Evolutionary conservation across 2,329 filamentous ascomycete species (phyloP), one percentile per base, ranked within the genome.

Genomic region (Beauveria scarabaeidicola): DNA sequence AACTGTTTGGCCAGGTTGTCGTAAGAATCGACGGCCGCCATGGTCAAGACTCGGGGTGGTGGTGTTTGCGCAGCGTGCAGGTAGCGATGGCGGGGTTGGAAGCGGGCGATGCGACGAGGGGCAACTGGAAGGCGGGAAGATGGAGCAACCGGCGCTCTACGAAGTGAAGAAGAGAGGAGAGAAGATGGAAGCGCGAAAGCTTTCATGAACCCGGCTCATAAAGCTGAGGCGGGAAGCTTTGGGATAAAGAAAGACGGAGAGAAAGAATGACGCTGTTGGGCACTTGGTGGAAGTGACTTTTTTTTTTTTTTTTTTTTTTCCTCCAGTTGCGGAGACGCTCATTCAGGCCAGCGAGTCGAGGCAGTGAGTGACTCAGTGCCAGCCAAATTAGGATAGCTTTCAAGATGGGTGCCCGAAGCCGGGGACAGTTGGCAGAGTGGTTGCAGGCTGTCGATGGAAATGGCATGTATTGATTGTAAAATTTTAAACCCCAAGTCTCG

Each of bases 131-230:
- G n/a, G 51, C 40, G 50, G 19, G 38, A 58, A 54, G 21, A 50
- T 43, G 40, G 50, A 61, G 60, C 60, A 61, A 52, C 60, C 60
- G 54, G 60, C 55, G 60, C 60, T 61, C 41, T 27, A 40, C 48
- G 55, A 58, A 61, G 48, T 10, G 48, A 61, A 61, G 53, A 61
- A 54, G 51, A 54, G 50, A 43, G 25, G 55, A 51, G 50, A 58
- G 36, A 48, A 46, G 41, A 47, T 36, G 52, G 23, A 47, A 17
- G 10, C 13, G 27, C 21, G 32, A 48, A 32, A 58, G 50, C 11
- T 52, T 43, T 57, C 59, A 61, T 61, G 53, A 53, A 61, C 59
- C 48, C 59, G 59, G 54, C 40, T 52, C 53, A 52, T 17, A 52
- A 52, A 32, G 41, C 29, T 43, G 58, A 47, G 19, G 50, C 40